A percentile compares a stretch with the other conserved stretches of the same genome.
Conservation (phyloP, 2,329 filamentous ascomycete species). For the Madurella fahalii region DNA sequence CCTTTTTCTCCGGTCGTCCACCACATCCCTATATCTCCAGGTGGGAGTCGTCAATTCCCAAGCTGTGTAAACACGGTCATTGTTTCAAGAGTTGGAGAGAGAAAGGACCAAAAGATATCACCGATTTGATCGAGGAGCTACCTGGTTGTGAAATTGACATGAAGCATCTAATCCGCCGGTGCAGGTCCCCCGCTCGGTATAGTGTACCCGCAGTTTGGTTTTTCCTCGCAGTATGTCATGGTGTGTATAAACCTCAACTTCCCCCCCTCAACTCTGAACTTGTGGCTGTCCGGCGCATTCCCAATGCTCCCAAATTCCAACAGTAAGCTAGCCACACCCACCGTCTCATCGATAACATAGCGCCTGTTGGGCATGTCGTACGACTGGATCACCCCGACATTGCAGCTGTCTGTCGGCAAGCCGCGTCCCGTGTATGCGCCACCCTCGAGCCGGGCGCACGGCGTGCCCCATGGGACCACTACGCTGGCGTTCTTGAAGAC, state of each 20-base stretch:
- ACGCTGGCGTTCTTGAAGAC: conserved; percentile 18
- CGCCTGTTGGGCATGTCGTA: conserved; percentile 13
- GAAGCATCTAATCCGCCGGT: too few species aligned
- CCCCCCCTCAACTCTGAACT: conserved; percentile 11
- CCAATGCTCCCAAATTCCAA: conserved; percentile 12
- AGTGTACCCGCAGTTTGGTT: conserved; percentile 8
- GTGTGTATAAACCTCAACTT: conserved; percentile 14
- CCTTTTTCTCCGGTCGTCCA: too few species aligned
- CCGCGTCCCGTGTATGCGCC: conserved; percentile 30
- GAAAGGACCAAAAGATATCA: too few species aligned
- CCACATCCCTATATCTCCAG: too few species aligned
- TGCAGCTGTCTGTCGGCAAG: conserved; percentile 27
- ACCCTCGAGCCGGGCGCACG: conserved; percentile 32
- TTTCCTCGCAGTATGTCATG: conserved; percentile 13
- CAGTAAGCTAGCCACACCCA: conserved; percentile 13
- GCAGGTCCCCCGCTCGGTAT: not conserved
- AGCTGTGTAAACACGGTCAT: too few species aligned
- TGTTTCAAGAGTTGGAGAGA: too few species aligned
- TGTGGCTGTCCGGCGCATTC: conserved; percentile 13
- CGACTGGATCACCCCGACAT: conserved; percentile 22
- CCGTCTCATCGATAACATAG: conserved; percentile 15
- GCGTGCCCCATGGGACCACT: conserved; percentile 34
- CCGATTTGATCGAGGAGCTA: too few species aligned
- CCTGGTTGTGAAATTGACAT: too few species aligned
- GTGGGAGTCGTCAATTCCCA: too few species aligned